Conservation (phyloP, 148 eudicot species). For the Fagopyrum homotropicum region DNA sequence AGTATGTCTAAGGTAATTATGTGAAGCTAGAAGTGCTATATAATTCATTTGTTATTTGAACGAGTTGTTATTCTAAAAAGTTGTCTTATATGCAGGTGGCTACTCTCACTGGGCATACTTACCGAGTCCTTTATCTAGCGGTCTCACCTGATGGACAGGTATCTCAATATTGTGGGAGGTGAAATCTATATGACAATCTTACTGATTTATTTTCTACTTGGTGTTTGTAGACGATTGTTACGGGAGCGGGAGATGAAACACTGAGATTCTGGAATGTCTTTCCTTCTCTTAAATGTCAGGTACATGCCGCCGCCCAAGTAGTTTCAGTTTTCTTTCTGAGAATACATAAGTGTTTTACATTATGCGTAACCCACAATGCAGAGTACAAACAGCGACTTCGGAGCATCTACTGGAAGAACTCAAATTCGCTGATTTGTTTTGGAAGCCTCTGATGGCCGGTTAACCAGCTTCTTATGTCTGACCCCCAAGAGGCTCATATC, state of each 20-base stretch:
- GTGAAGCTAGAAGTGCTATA: background rate
- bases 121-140: constrained; percentile 77
- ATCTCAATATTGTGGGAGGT: background rate
- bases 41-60: background rate
- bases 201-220: constrained; percentile 8
- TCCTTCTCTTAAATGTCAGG: constrained; percentile 88
- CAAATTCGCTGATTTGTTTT: constrained; percentile 50
- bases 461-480: background rate
- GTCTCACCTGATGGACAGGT: constrained; percentile 96
- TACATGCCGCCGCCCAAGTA: constrained; percentile 14
- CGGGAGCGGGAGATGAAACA: constrained; percentile 97
- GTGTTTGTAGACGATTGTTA: constrained; percentile 72
- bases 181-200: background rate
- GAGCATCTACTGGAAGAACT: constrained; percentile 73
- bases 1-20: constrained; percentile 73
- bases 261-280: constrained; percentile 93
- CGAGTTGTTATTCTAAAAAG: background rate
- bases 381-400: constrained; percentile 70
- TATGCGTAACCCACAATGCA: constrained; percentile 21
- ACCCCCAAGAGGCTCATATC: constrained; percentile 4
- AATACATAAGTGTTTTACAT: background rate
- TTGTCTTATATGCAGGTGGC: constrained; percentile 42
- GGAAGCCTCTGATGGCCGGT: background rate
- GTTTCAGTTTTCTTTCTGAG: background rate
- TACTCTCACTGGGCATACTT: constrained; percentile 78